Evolutionary conservation across 345 rosid species (phyloP).

Genomic region (Moringa oleifera): DNA sequence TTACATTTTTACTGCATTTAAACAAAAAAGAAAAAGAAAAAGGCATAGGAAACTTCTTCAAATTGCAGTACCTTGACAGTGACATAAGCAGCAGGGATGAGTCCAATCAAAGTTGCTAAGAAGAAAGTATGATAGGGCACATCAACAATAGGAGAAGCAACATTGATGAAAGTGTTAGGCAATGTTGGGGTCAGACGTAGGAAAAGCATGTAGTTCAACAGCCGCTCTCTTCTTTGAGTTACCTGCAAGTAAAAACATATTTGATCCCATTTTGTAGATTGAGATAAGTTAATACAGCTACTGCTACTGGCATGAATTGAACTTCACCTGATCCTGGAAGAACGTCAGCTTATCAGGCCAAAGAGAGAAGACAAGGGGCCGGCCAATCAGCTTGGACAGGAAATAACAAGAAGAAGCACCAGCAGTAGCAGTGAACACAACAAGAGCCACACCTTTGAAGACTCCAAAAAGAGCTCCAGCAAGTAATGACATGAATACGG

Average conservation of each 20-base stretch:
- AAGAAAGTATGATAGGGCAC: conserved; percentile 91
- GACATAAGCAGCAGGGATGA: conserved; percentile 89
- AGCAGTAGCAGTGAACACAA: conserved; percentile 81
- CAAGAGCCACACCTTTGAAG: conserved; percentile 76
- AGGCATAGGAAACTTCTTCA: not conserved
- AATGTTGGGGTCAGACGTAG: conserved; percentile 85
- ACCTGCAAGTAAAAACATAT: conserved; percentile 40
- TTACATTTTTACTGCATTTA: no score
- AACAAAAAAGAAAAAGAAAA: no score
- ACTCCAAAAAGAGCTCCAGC: conserved; percentile 95
- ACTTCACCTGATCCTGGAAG: conserved; percentile 83
- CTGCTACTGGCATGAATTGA: not conserved
- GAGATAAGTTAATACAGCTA: not conserved
- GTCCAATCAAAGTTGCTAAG: conserved; percentile 67
- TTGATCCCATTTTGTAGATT: conserved; percentile 3
- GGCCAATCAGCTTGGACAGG: conserved; percentile 77
- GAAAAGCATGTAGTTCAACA: conserved; percentile 87
- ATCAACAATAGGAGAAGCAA: conserved; percentile 89
- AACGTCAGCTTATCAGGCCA: conserved; percentile 91
- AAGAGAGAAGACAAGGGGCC: conserved; percentile 68
- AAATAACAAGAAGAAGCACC: conserved; percentile 96
- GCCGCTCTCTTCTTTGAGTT: conserved; percentile 57
- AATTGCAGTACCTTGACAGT: conserved; percentile 65
- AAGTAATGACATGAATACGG: conserved; percentile 89
- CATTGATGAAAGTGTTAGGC: conserved; percentile 88